phyloP scores from a whole-genome alignment of 2,329 filamentous ascomycete species.

The Colletotrichum chlorophyti region DNA sequence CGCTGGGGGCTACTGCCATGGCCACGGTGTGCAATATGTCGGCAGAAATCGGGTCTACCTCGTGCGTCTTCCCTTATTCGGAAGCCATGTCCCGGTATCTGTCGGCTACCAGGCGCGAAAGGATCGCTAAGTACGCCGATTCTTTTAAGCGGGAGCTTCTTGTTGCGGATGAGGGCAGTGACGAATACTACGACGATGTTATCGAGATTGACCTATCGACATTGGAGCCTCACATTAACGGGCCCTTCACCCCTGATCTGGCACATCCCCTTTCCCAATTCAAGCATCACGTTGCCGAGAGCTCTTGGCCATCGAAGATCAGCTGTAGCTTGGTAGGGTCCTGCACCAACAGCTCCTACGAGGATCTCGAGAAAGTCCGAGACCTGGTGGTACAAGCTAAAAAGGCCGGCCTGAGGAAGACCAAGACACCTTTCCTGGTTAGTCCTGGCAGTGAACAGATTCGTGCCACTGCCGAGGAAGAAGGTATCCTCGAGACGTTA shows the following conservation, averaged over 20 bases:
- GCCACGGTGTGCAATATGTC: slow-evolving; percentile 46
- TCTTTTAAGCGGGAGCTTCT: slow-evolving; percentile 34
- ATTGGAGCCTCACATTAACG: slow-evolving; percentile 43
- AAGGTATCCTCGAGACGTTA: slow-evolving; percentile 36
- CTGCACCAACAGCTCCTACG: slow-evolving; percentile 45
- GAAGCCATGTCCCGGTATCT: slow-evolving; percentile 41
- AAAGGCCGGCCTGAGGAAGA: slow-evolving; percentile 35
- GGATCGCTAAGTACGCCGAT: slow-evolving; percentile 34
- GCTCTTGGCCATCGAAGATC: slow-evolving; percentile 38
- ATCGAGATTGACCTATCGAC: slow-evolving; percentile 42
- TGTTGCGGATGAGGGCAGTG: slow-evolving; percentile 37
- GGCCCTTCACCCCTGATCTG: slow-evolving; percentile 42
- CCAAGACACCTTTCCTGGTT: slow-evolving; percentile 39
- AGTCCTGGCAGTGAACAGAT: slow-evolving; percentile 43
- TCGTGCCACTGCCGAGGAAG: slow-evolving; percentile 37
- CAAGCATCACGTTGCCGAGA: slow-evolving; percentile 33
- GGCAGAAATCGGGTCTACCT: slow-evolving; percentile 44
- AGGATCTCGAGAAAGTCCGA: slow-evolving; percentile 40
- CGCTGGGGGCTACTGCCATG: slow-evolving; percentile 42
- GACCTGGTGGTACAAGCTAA: slow-evolving; percentile 38
- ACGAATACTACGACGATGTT: slow-evolving; percentile 39
- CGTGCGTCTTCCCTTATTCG: slow-evolving; percentile 44
- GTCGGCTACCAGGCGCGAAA: slow-evolving; percentile 34
- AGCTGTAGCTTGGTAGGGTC: slow-evolving; percentile 40
- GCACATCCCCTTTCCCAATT: slow-evolving; percentile 40